A percentile compares a stretch with the other conserved stretches of the same genome.
phyloP scores from a whole-genome alignment of 108 stramenopile species.

The Seminavis robusta region DNA sequence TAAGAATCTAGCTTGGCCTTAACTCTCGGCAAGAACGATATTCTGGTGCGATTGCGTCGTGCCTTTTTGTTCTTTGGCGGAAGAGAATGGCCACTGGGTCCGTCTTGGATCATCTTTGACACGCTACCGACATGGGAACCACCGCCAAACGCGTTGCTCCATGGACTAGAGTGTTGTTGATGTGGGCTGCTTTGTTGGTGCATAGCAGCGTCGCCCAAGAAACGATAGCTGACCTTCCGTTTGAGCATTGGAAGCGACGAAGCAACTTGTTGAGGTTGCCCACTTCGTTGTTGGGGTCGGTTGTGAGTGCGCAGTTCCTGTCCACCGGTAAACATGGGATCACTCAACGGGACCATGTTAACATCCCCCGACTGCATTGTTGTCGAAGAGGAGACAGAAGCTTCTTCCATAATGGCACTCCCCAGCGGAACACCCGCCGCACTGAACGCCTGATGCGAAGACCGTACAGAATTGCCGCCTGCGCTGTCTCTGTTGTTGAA shows the following conservation, averaged over 20 bases:
- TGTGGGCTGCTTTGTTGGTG: constrained; percentile 1
- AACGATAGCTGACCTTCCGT: constrained; percentile 76
- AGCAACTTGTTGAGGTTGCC: constrained; percentile 6
- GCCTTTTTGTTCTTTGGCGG: constrained; percentile 74
- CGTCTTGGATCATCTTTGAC: constrained; percentile 44
- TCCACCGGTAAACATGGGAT: constrained; percentile 30
- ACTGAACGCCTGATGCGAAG: too few relatives aligned
- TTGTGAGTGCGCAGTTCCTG: too few relatives aligned
- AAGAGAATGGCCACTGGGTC: constrained; percentile 37
- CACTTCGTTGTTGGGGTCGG: neutral
- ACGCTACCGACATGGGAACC: constrained; percentile 28
- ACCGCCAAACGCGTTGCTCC: neutral
- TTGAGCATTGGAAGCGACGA: constrained; percentile 46
- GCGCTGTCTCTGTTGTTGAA: neutral
- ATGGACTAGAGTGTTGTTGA: neutral
- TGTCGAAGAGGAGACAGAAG: neutral
- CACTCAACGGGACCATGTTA: constrained; percentile 32
- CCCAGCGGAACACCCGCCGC: too few relatives aligned
- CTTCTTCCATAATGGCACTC: too few relatives aligned
- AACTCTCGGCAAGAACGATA: constrained; percentile 74
- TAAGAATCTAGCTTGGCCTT: constrained; percentile 62
- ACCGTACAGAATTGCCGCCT: too few relatives aligned
- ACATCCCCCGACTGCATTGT: constrained; percentile 8
- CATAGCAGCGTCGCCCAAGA: constrained; percentile 54
- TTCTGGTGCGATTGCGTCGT: constrained; percentile 70